phyloP scores from a whole-genome alignment of 1,284 basidiomycete species.

The Mycosarcoma maydis region DNA sequence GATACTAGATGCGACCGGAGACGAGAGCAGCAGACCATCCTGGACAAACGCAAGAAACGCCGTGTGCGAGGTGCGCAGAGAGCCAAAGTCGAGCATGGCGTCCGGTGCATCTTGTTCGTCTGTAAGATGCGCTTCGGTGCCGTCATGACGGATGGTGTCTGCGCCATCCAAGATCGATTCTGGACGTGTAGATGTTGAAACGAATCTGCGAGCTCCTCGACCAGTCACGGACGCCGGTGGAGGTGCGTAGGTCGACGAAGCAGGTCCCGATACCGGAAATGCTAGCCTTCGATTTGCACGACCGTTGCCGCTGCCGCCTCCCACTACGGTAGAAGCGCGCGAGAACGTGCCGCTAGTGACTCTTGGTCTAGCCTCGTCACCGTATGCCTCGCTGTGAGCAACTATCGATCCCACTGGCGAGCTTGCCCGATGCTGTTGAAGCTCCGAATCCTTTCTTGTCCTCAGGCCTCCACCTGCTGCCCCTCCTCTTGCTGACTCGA shows the following conservation, averaged over 20 bases:
- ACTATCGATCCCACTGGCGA: conserved; percentile 20
- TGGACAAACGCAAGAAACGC: conserved; percentile 82
- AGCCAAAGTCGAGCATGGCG: conserved; percentile 76
- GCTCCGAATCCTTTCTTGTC: conserved; percentile 29
- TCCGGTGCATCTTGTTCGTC: conserved; percentile 30
- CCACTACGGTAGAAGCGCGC: conserved; percentile 17
- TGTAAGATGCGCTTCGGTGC: conserved; percentile 21
- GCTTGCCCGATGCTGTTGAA: neutral
- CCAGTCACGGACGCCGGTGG: conserved; percentile 3
- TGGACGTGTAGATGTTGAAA: conserved; percentile 33
- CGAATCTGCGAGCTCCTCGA: conserved; percentile 26
- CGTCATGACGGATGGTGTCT: conserved; percentile 20
- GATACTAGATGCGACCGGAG: conserved; percentile 74
- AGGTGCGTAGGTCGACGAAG: conserved; percentile 10
- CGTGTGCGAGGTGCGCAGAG: conserved; percentile 80
- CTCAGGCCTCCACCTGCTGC: conserved; percentile 2
- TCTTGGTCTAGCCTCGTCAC: conserved; percentile 17
- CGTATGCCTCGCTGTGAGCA: conserved; percentile 26
- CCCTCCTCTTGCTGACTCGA: neutral
- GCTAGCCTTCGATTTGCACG: conserved; percentile 18
- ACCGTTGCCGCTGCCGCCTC: conserved; percentile 7
- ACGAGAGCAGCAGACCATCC: conserved; percentile 78
- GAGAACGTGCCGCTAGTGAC: conserved; percentile 23
- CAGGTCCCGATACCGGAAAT: conserved; percentile 42
- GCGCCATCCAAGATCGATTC: conserved; percentile 30